Evolutionary conservation across 2,329 filamentous ascomycete species (phyloP).

Genomic region (Aureobasidium sp.): DNA sequence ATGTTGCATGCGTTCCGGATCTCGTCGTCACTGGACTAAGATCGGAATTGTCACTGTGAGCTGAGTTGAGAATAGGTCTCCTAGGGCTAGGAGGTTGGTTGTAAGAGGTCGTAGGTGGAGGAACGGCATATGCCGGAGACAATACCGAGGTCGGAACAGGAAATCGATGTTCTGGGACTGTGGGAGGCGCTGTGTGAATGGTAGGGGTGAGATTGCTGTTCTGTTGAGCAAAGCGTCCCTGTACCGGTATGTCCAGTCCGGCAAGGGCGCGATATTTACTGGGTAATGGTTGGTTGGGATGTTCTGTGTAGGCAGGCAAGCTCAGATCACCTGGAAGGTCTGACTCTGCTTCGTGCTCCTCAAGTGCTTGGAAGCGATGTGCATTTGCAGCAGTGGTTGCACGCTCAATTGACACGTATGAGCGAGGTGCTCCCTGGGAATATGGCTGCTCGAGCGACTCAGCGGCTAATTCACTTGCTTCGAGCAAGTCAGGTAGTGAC

Average conservation of each 20-base stretch:
- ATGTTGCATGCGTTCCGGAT: background rate
- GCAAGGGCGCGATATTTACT: slow-evolving; percentile 31
- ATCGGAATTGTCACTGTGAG: slow-evolving; percentile 21
- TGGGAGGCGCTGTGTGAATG: slow-evolving; percentile 14
- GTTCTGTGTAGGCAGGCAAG: slow-evolving; percentile 67
- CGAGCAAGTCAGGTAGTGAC: slow-evolving; percentile 28
- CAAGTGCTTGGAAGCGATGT: slow-evolving; percentile 56
- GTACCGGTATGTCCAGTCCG: slow-evolving; percentile 26
- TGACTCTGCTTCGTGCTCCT: slow-evolving; percentile 42
- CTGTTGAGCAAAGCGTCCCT: background rate
- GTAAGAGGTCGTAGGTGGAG: slow-evolving; percentile 27
- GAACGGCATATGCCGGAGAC: slow-evolving; percentile 25
- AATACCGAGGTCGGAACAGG: slow-evolving; percentile 14
- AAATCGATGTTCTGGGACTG: background rate
- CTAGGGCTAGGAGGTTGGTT: slow-evolving; percentile 15
- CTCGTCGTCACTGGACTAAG: slow-evolving; percentile 8
- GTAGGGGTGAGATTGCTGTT: slow-evolving; percentile 1
- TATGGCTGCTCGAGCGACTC: slow-evolving; percentile 29
- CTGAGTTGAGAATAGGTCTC: slow-evolving; percentile 19
- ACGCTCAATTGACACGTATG: slow-evolving; percentile 27
- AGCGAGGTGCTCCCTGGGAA: slow-evolving; percentile 28
- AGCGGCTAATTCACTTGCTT: slow-evolving; percentile 23
- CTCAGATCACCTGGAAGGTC: slow-evolving; percentile 70
- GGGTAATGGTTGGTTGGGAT: slow-evolving; percentile 37
- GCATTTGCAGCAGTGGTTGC: slow-evolving; percentile 59